Percentiles rank a stretch among this genome's conserved stretches.
These are phyloP conservation scores for Linum usitatissimum DNA, from an alignment of 345 rosid genomes.

Conservation along the genomic window DNA sequence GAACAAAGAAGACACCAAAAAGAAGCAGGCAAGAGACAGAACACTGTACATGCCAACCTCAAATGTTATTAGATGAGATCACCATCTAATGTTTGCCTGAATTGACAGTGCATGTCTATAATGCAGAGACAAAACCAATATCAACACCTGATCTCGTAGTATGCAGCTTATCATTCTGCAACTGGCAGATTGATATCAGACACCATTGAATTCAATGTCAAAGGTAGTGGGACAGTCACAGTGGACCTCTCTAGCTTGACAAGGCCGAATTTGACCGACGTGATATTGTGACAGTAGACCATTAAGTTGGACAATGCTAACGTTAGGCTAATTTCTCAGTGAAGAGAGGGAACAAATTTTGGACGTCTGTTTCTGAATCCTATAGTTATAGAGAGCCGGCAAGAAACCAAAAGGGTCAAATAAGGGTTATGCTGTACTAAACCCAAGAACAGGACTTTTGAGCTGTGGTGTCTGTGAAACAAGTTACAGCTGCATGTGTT, in stretches of 20 bases:
- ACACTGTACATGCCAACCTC: background rate
- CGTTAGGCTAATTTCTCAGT: conserved; percentile 7
- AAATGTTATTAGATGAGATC: background rate
- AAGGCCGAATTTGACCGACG: conserved; percentile 13
- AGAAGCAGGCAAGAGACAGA: no score
- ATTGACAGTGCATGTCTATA: background rate
- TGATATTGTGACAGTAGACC: conserved; percentile 22
- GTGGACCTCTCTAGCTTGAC: conserved; percentile 10
- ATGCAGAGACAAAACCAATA: conserved; percentile 1
- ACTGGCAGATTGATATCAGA: conserved; percentile 14
- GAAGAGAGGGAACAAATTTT: background rate
- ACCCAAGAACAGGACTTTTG: conserved; percentile 23
- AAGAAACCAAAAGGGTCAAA: conserved; percentile 25
- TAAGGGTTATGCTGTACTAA: conserved; percentile 18
- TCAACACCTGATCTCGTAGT: conserved; percentile 6
- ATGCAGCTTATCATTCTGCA: conserved; percentile 9
- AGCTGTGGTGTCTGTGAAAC: conserved; percentile 22
- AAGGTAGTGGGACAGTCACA: background rate
- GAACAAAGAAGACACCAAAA: no score
- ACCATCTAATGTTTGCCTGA: background rate
- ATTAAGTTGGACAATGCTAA: conserved; percentile 26
- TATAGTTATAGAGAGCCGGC: conserved; percentile 22
- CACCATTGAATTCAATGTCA: conserved; percentile 3
- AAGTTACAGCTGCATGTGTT: conserved; percentile 23
- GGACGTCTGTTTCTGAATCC: background rate